Evolutionary conservation across 805 yeast species (phyloP).

Genomic region (Candida pseudoglaebosa): DNA sequence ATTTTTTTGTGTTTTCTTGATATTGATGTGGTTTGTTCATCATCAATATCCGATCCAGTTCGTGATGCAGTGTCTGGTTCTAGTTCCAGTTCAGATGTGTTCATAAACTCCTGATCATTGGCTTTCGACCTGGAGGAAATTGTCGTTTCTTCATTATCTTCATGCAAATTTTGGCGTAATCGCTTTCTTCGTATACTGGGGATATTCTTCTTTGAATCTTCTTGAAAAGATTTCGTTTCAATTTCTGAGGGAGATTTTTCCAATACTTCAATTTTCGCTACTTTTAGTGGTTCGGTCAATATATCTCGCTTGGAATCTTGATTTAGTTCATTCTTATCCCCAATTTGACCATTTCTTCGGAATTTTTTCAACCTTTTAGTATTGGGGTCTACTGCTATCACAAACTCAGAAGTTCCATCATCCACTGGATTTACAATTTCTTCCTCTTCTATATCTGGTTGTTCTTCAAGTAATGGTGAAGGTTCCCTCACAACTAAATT

Average conservation of each 20-base stretch:
- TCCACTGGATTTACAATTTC: background rate
- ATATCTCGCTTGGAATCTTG: slow-evolving; percentile 2
- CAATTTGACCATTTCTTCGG: slow-evolving; percentile 12
- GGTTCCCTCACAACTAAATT: slow-evolving; percentile 6
- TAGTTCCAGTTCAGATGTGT: background rate
- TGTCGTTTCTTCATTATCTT: background rate
- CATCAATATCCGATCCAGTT: background rate
- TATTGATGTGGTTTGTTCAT: slow-evolving; percentile 11
- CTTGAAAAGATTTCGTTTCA: too few species aligned
- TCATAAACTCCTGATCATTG: background rate
- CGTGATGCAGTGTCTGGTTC: background rate
- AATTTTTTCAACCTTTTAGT: slow-evolving; percentile 27
- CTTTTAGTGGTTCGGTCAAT: background rate
- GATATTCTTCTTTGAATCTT: too few species aligned
- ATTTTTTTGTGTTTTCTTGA: slow-evolving; percentile 7
- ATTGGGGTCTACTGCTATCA: slow-evolving; percentile 31
- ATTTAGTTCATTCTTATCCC: slow-evolving; percentile 13
- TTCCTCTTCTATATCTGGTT: slow-evolving; percentile 8
- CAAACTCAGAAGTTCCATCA: slow-evolving; percentile 14
- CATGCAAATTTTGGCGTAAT: background rate
- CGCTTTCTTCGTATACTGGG: slow-evolving; percentile 4
- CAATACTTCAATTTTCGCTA: too few species aligned
- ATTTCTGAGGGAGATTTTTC: too few species aligned
- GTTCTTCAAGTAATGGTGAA: slow-evolving; percentile 7
- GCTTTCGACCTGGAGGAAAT: background rate